Percentiles rank a stretch among this genome's conserved stretches.
Evolutionary conservation across 306 rosid species (phyloP).

Genomic region (Lathyrus aphaca): DNA sequence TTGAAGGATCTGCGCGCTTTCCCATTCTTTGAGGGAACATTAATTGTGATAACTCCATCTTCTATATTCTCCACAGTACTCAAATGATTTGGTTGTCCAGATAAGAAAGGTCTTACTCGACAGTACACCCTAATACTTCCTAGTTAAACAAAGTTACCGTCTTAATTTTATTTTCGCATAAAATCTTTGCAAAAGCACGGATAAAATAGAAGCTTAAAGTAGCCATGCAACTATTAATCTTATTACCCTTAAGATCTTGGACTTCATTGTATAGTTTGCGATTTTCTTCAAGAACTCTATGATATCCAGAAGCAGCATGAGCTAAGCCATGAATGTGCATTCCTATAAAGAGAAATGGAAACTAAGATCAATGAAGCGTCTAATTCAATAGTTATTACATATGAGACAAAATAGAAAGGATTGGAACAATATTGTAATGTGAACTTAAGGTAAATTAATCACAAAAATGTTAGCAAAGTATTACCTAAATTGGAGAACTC

Average conservation of each 20-base stretch:
- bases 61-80: constrained; percentile 80
- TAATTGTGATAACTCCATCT: constrained; percentile 82
- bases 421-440: neutral
- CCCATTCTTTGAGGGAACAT: constrained; percentile 75
- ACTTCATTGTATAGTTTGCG: constrained; percentile 92
- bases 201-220: constrained; percentile 21
- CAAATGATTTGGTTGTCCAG: constrained; percentile 56
- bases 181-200: constrained; percentile 12
- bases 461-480: neutral
- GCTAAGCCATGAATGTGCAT: constrained; percentile 76
- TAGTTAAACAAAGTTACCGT: constrained; percentile 45
- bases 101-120: constrained; percentile 90
- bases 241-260: constrained; percentile 93
- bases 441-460: constrained; percentile 17
- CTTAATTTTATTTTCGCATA: constrained; percentile 14
- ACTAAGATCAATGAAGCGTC: constrained; percentile 22
- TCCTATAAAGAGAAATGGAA: constrained; percentile 52
- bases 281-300: constrained; percentile 90
- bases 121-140: constrained; percentile 98
- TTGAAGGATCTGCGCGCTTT: constrained; percentile 71
- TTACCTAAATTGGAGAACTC: constrained; percentile 86
- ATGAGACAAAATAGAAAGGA: neutral
- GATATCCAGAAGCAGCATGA: constrained; percentile 95
- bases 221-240: constrained; percentile 10
- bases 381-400: constrained; percentile 7